A percentile compares a stretch with the other conserved stretches of the same genome.
phyloP scores from a whole-genome alignment of 2,329 filamentous ascomycete species.

The Fonsecaea pedrosoi region DNA sequence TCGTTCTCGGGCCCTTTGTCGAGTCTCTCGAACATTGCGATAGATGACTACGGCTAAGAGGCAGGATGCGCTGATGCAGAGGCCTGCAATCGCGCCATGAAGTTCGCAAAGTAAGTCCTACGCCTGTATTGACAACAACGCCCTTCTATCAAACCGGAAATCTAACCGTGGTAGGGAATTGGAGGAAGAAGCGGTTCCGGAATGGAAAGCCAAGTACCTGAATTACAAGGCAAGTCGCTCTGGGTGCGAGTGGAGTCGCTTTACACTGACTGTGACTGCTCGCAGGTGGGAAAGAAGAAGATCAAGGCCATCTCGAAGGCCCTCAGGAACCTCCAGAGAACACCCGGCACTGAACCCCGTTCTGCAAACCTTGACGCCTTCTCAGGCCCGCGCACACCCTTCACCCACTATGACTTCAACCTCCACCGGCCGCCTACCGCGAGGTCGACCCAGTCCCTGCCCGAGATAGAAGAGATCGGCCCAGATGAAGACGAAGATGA shows the following conservation, averaged over 20 bases:
- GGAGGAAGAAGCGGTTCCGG: slow-evolving; percentile 85
- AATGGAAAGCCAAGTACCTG: slow-evolving; percentile 94
- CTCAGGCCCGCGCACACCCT: slow-evolving; percentile 29
- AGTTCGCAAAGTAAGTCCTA: slow-evolving; percentile 65
- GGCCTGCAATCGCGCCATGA: slow-evolving; percentile 52
- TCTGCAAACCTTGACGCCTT: slow-evolving; percentile 25
- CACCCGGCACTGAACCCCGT: slow-evolving; percentile 44
- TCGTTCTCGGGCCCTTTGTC: background rate
- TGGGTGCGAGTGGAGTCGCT: slow-evolving; percentile 13
- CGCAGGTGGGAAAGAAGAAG: slow-evolving; percentile 80
- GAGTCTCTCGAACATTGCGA: background rate
- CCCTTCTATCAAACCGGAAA: slow-evolving; percentile 37
- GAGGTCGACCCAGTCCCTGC: slow-evolving; percentile 19
- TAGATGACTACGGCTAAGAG: slow-evolving; percentile 14
- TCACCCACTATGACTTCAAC: slow-evolving; percentile 41
- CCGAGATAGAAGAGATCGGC: slow-evolving; percentile 29
- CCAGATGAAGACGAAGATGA: slow-evolving; percentile 33
- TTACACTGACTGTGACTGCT: slow-evolving; percentile 30
- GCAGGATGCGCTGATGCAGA: background rate
- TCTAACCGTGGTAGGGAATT: slow-evolving; percentile 65
- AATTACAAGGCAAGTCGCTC: slow-evolving; percentile 74
- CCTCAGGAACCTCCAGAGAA: slow-evolving; percentile 66
- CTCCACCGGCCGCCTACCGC: slow-evolving; percentile 22
- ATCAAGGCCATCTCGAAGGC: slow-evolving; percentile 82
- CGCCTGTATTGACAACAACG: slow-evolving; percentile 19